phyloP scores from a whole-genome alignment of 768 basidiomycete genomes.

The Podaxis mareebaensis region DNA sequence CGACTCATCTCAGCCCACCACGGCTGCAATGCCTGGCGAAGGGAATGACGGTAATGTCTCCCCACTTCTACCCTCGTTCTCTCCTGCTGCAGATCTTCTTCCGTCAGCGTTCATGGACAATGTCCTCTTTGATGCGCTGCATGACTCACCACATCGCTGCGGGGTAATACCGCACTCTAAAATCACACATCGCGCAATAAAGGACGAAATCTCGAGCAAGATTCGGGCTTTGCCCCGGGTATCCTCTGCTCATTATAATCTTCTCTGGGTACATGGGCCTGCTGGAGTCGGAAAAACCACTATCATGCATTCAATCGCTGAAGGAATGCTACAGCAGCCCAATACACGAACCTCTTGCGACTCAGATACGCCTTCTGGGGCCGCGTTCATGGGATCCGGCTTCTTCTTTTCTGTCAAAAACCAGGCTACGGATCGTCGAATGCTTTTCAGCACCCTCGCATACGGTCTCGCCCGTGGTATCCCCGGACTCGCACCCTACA shows the following conservation, averaged over 20 bases:
- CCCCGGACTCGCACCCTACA: background rate
- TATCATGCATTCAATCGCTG: background rate
- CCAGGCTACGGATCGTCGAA: background rate
- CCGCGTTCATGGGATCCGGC: background rate
- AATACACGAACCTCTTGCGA: background rate
- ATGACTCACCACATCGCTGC: background rate
- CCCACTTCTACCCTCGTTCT: no score
- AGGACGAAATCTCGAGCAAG: background rate
- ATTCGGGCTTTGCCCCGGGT: background rate
- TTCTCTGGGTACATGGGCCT: constrained; percentile 10
- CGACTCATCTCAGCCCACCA: background rate
- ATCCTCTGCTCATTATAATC: background rate
- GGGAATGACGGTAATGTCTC: background rate
- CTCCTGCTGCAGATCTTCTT: background rate
- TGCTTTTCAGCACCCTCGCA: constrained; percentile 6
- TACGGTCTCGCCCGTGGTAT: background rate
- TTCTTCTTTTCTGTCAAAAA: constrained; percentile 4
- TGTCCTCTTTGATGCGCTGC: background rate
- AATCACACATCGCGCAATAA: background rate
- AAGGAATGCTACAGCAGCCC: background rate
- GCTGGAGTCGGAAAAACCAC: constrained; percentile 13
- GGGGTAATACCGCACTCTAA: background rate
- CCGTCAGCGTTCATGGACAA: background rate
- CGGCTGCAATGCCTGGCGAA: background rate
- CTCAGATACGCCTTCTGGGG: no score